Base-by-base conservation (phyloP, 495 filamentous ascomycete species). In the Penicillium antarcticum region DNA sequence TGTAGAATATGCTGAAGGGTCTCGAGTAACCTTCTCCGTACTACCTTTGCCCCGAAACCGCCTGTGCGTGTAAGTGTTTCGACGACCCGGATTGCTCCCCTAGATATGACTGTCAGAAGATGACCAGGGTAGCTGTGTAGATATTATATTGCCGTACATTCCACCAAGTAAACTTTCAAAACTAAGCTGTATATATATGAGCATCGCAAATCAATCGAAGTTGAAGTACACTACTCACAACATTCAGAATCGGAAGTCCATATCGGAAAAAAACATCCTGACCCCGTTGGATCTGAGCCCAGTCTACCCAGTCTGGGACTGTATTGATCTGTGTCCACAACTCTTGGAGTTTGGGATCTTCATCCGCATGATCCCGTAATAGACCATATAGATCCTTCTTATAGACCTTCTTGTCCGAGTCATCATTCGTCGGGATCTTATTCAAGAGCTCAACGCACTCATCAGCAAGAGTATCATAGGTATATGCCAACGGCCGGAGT, bases 241-340 rank as follows among this genome's bases (percentile, higher is more conserved):
- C 65, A 33, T 68, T 71, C 77, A 87, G 78, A 12, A 78, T 81
- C 4, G 86, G 80, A 14, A 79, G 82, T 17, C 82, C 86, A 62
- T 92, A 94, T 16, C 89, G 80, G 60, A 83, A 87, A 58, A 86
- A 87, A 1, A 86, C 76, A 41, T 79, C 72, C 45, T 79, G 75
- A 7, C 71, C 75, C 58, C 87, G 69, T 53, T 78, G 69, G 55
- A 95, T 86, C 61, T 91, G 87, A 9, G 79, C 75, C 88, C 87
- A 94, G 64, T 91, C 83, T 1, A 95, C 89, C 89, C 89, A 95
- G 12, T 76, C 68, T 0, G 88, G 90, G 16, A 91, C 66, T 1
- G 80, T 84, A 56, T 83, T 86, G 42, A 89, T 72, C 59, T 92
- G 76, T 0, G 53, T 62, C 89, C 88, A 91, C 5, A 95, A 62